phyloP scores from a whole-genome alignment of 345 rosid species.

The Citrus medica region DNA sequence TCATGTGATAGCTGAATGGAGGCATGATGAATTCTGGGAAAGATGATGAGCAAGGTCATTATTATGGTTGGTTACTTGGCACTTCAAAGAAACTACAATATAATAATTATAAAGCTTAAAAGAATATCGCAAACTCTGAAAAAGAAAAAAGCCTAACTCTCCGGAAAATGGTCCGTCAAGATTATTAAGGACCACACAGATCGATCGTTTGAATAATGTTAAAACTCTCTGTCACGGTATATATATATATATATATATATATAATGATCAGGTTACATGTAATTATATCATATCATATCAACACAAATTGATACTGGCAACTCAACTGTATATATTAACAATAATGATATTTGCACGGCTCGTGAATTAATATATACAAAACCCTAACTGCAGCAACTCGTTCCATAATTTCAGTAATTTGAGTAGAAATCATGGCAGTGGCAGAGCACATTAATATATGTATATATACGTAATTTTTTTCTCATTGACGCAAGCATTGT shows the following conservation, averaged over 20 bases:
- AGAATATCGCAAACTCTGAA: not conserved
- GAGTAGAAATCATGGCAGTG: not conserved
- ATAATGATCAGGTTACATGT: conserved; percentile 8
- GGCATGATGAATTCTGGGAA: not conserved
- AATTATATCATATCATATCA: not conserved
- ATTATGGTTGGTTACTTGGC: not conserved
- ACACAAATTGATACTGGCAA: not conserved
- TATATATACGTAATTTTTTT: no score
- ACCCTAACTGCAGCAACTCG: not conserved
- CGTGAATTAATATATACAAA: no score
- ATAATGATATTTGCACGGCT: no score
- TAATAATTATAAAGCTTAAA: not conserved
- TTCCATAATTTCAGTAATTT: not conserved
- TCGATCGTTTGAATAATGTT: not conserved
- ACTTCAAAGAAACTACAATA: not conserved
- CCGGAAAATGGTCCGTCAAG: conserved; percentile 1
- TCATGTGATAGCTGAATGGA: not conserved
- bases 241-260: not conserved
- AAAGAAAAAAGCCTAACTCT: conserved; percentile 24
- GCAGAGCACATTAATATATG: no score
- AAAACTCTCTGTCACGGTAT: not conserved
- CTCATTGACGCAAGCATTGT: not conserved
- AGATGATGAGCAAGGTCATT: not conserved
- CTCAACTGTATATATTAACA: no score
- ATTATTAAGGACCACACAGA: conserved; percentile 9